Evolutionary conservation across 2,329 filamentous ascomycete genomes (phyloP), one percentile per base, ranked within the genome.

Genomic region (Pseudogymnoascus sp.): DNA sequence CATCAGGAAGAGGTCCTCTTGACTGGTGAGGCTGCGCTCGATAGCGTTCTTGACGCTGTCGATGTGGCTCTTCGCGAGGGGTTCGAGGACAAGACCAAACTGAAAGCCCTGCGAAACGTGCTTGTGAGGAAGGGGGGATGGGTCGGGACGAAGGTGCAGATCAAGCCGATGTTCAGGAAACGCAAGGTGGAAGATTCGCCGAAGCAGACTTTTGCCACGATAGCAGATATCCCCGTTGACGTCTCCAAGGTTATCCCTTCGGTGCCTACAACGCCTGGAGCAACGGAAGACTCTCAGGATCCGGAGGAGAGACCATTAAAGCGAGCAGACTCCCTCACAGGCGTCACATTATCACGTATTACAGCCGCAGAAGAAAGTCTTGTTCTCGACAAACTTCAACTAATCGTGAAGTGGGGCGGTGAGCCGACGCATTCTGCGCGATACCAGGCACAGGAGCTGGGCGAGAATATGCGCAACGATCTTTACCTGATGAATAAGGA

Each of bases 331-430:
- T 97, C 93, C 0, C 83, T 96, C 65, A 93, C 92, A 1, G 93
- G 90, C 14, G 86, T 96, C 6, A 97, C 93, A 1, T 89, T 97
- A 79, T 98, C 93, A 21, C 89, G 96, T 66, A 96, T 96, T 66
- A 95, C 93, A 6, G 93, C 95, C 0, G 92, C 88, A 14, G 95
- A 98, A 73, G 92, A 98, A 74, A 92, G 93, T 71, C 83, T 98
- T 60, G 89, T 96, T 1, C 82, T 99, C 1, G 96, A 99, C 75
- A 99, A 99, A 76, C 80, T 99, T 36, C 95, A 99, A 75, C 84
- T 99, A 41, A 96, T 99, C 70, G 95, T 99, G 76, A 99, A 99
- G 74, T 99, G 95, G 96, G 95, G 95, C 69, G 95, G 95, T 43
- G 95, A 99, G 75, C 95, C 96, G 11, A 99, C 95, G 0, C 96